A percentile compares a stretch with the other conserved stretches of the same genome.
Conservation (phyloP, 1,284 basidiomycete species). For the Puccinia sorghi region DNA sequence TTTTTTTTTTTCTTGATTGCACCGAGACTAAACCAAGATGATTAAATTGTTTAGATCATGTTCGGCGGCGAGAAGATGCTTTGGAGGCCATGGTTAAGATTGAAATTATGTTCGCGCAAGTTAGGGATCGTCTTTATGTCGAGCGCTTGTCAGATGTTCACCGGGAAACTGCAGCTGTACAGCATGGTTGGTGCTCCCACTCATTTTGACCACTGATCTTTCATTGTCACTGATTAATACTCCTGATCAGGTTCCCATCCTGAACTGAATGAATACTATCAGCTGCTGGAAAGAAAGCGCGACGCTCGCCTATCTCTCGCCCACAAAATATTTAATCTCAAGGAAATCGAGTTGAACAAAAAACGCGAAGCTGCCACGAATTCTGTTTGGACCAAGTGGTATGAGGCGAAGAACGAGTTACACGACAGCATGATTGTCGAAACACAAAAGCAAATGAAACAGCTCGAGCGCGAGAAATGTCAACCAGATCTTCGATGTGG, state of each 20-base stretch:
- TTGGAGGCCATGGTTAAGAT: constrained; percentile 63
- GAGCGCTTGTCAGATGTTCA: constrained; percentile 64
- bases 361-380: constrained; percentile 44
- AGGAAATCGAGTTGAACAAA: constrained; percentile 46
- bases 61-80: constrained; percentile 58
- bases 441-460: constrained; percentile 40
- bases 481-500: constrained; percentile 47
- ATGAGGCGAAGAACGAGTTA: constrained; percentile 45
- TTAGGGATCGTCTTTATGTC: constrained; percentile 64
- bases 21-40: background rate
- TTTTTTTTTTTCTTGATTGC: constrained; percentile 1
- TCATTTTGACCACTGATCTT: background rate
- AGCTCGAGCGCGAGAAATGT: constrained; percentile 42
- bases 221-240: background rate
- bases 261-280: constrained; percentile 48
- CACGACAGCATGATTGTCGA: constrained; percentile 35
- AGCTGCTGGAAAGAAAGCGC: constrained; percentile 43
- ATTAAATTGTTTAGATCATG: constrained; percentile 39
- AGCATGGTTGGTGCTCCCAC: constrained; percentile 59
- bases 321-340: constrained; percentile 45
- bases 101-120: constrained; percentile 64
- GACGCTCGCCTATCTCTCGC: constrained; percentile 44
- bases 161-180: constrained; percentile 63
- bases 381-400: constrained; percentile 49
- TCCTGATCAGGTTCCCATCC: constrained; percentile 35